phyloP scores from a whole-genome alignment of 768 basidiomycete genomes.

The Psilocybe cubensis region DNA sequence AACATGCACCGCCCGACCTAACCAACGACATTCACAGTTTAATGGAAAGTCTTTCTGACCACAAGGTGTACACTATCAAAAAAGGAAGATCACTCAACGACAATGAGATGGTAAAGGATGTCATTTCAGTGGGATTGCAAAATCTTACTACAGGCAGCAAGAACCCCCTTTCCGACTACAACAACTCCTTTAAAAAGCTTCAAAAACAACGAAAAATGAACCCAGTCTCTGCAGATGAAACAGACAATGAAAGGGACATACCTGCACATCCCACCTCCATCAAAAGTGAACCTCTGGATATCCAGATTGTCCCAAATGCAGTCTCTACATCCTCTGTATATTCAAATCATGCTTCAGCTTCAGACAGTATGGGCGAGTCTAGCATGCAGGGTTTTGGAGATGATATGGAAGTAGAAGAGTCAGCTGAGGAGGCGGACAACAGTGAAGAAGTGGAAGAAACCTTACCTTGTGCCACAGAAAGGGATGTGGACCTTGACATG shows the following conservation, averaged over 20 bases:
- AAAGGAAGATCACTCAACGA: constrained; percentile 19
- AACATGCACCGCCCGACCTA: constrained; percentile 21
- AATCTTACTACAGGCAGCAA: background rate
- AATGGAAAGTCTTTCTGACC: constrained; percentile 25
- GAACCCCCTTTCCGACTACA: background rate
- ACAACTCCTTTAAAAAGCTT: background rate
- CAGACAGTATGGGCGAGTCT: no score
- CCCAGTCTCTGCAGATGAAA: background rate
- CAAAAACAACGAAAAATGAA: background rate
- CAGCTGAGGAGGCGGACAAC: background rate
- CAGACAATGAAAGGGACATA: no score
- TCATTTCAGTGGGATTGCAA: background rate
- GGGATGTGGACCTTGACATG: background rate
- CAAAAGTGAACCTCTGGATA: no score
- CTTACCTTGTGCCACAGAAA: background rate
- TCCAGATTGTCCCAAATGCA: no score
- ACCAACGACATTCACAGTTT: constrained; percentile 20
- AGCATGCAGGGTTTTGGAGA: no score
- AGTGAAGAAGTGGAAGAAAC: background rate
- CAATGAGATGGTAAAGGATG: constrained; percentile 2
- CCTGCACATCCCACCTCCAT: no score
- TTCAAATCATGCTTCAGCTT: no score
- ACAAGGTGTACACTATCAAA: constrained; percentile 21
- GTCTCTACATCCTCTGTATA: no score
- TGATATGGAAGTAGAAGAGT: background rate